Percentiles rank a stretch among this genome's conserved stretches.
phyloP scores from a whole-genome alignment of 2,329 filamentous ascomycete genomes.

The Fusarium sp. region DNA sequence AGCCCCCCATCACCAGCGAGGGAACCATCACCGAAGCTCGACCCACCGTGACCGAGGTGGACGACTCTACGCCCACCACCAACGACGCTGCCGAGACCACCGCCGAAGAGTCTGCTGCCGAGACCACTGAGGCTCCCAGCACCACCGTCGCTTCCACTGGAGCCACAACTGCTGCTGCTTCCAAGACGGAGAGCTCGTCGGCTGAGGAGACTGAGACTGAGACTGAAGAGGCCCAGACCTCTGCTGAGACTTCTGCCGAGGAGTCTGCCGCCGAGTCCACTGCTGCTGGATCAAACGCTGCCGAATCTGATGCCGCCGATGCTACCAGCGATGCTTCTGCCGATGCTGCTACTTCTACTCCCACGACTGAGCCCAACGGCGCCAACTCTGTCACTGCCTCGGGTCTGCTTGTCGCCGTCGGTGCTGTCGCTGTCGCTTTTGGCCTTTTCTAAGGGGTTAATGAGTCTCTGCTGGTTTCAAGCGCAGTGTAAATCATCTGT shows the following conservation, averaged over 20 bases:
- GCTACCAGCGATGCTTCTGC: neutral
- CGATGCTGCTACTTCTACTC: neutral
- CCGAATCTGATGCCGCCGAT: neutral
- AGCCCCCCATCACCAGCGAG: slow-evolving; percentile 7
- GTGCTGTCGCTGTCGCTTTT: slow-evolving; percentile 13
- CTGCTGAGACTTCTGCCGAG: neutral
- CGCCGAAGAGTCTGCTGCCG: slow-evolving; percentile 5
- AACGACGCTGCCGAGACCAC: neutral
- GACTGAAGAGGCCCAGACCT: neutral
- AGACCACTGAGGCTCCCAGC: neutral
- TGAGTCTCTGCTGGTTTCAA: neutral
- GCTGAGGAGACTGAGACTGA: slow-evolving; percentile 2
- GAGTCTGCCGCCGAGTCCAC: neutral
- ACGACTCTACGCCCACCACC: neutral
- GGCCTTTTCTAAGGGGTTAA: slow-evolving; percentile 15
- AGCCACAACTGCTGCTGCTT: neutral
- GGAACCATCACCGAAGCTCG: neutral
- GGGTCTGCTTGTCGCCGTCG: neutral
- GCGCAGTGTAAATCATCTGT: neutral
- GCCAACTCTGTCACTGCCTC: neutral
- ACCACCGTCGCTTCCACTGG: neutral
- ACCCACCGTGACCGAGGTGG: neutral
- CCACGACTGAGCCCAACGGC: slow-evolving; percentile 8
- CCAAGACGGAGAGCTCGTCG: slow-evolving; percentile 13
- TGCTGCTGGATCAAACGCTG: neutral